phyloP scores from a whole-genome alignment of 2,329 filamentous ascomycete genomes.

The Phialemonium atrogriseum region DNA sequence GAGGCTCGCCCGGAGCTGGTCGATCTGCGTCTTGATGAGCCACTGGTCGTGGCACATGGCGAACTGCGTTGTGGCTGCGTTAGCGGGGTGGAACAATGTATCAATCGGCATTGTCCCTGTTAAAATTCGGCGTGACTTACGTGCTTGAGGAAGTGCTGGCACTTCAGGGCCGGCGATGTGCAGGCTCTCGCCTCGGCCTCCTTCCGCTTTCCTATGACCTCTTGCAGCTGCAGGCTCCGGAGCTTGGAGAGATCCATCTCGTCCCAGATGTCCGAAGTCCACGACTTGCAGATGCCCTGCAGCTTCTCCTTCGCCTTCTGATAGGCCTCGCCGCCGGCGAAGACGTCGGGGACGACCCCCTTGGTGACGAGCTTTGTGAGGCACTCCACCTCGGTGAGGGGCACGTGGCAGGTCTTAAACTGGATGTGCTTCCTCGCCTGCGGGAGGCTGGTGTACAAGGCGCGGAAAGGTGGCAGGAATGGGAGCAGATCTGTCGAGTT shows the following conservation, averaged over 20 bases:
- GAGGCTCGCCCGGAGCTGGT: conserved; percentile 76
- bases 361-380: conserved; percentile 62
- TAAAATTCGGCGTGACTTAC: conserved; percentile 41
- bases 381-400: conserved; percentile 73
- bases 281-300: conserved; percentile 59
- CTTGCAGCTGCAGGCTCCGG: conserved; percentile 73
- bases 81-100: too few species aligned
- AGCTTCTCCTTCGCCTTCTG: conserved; percentile 59
- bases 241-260: conserved; percentile 77
- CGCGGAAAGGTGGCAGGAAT: conserved; percentile 65
- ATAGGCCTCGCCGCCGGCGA: conserved; percentile 40
- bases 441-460: conserved; percentile 59
- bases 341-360: conserved; percentile 52
- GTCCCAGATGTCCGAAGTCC: conserved; percentile 69
- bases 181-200: conserved; percentile 56
- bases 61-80: too few species aligned
- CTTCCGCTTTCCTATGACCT: conserved; percentile 65
- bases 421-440: conserved; percentile 58
- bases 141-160: conserved; percentile 78
- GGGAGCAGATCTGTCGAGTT: conserved; percentile 81
- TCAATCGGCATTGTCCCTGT: background rate
- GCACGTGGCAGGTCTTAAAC: conserved; percentile 60
- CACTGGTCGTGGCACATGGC: conserved; percentile 96
- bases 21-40: conserved; percentile 91
- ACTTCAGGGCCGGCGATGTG: conserved; percentile 57